Evolutionary conservation across 805 yeast genomes (phyloP).

Genomic region (Wickerhamiella spandovensis): DNA sequence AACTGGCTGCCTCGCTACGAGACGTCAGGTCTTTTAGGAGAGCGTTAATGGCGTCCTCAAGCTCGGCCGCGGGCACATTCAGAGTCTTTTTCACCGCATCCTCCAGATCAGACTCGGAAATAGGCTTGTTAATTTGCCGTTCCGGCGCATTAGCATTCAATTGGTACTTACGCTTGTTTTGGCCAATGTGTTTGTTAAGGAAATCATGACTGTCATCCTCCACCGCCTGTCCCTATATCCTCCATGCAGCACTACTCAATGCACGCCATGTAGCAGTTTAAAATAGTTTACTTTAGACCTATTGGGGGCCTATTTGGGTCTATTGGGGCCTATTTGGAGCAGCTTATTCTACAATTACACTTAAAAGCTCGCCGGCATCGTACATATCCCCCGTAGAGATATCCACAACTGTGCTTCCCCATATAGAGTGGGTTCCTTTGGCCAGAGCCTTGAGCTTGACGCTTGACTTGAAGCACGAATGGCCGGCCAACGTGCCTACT

Average conservation of each 20-base stretch:
- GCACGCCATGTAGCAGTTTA: too few species aligned
- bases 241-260: too few species aligned
- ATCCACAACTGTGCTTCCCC: constrained; percentile 55
- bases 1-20: constrained; percentile 11
- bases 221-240: too few species aligned
- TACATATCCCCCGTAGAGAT: constrained; percentile 49
- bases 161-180: constrained; percentile 10
- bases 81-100: constrained; percentile 7
- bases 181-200: constrained; percentile 10
- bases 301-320: too few species aligned
- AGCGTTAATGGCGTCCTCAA: constrained; percentile 7
- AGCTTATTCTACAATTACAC: constrained; percentile 44
- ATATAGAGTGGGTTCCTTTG: constrained; percentile 49
- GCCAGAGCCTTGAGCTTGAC: constrained; percentile 47
- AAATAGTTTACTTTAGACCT: too few species aligned
- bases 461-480: constrained; percentile 50
- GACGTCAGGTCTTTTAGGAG: constrained; percentile 5
- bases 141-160: not conserved
- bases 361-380: constrained; percentile 58
- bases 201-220: constrained; percentile 3
- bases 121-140: constrained; percentile 5
- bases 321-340: too few species aligned
- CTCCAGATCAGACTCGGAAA: constrained; percentile 8
- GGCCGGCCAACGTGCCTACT: constrained; percentile 48
- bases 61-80: not conserved